Percentiles rank a stretch among this genome's conserved stretches.
Conservation (phyloP, 2,329 filamentous ascomycete genomes). For the Colletotrichum sp. region DNA sequence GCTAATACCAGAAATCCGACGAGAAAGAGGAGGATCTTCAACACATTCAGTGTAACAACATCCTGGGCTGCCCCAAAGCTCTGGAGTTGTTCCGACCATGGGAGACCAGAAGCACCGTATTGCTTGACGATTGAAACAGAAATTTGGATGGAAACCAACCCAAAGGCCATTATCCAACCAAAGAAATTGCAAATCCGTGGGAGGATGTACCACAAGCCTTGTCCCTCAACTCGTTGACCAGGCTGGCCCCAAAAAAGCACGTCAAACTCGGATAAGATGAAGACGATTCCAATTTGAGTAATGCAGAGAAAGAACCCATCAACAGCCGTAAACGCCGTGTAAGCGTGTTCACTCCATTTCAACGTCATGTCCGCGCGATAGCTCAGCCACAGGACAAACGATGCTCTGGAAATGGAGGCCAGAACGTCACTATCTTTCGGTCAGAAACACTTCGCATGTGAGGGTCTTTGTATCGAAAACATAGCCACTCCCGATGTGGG, state of each 20-base stretch:
- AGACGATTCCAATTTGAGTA: not conserved
- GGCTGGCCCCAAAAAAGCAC: not conserved
- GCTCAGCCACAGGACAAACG: not conserved
- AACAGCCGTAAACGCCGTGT: not conserved
- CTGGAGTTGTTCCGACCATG: not conserved
- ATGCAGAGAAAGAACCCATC: not conserved
- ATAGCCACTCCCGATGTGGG: not conserved
- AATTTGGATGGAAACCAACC: not conserved
- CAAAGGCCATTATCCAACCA: not conserved
- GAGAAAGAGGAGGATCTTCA: not conserved
- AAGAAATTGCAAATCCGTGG: not conserved
- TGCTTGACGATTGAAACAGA: not conserved
- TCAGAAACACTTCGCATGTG: not conserved
- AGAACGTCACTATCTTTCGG: not conserved
- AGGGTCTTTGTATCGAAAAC: not conserved
- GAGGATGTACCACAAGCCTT: not conserved
- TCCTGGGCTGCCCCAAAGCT: not conserved
- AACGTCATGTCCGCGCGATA: no score
- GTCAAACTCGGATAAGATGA: not conserved
- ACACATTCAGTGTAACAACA: not conserved
- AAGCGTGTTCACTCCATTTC: not conserved
- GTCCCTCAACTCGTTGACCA: not conserved
- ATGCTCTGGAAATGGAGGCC: not conserved
- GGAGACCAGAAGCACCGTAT: not conserved
- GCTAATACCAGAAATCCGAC: not conserved